A percentile compares a stretch with the other conserved stretches of the same genome.
Evolutionary conservation across 257 asterid genomes (phyloP).

Genomic region (Forsythia viridissima): DNA sequence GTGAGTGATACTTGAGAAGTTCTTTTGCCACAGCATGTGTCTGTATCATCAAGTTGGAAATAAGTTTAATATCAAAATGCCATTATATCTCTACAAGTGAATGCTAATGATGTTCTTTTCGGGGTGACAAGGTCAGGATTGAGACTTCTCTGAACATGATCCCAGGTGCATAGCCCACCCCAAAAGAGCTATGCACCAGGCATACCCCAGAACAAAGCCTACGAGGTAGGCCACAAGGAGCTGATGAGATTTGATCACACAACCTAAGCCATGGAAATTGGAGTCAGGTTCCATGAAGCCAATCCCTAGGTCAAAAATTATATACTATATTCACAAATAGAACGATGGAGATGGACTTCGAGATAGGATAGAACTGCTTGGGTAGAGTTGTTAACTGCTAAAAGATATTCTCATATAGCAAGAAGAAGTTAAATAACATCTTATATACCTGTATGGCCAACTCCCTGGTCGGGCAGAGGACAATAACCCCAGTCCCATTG

Average conservation of each 20-base stretch:
- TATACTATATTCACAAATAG: no score
- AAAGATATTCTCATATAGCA: not conserved
- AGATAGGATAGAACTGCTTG: no score
- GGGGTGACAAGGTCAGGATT: not conserved
- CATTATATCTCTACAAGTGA: not conserved
- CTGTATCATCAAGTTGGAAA: constrained; percentile 38
- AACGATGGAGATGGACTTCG: no score
- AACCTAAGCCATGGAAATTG: not conserved
- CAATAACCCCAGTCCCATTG: constrained; percentile 86
- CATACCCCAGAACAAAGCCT: not conserved
- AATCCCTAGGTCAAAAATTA: no score
- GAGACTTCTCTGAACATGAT: not conserved
- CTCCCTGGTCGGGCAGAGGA: constrained; percentile 98
- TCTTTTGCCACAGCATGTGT: constrained; percentile 93
- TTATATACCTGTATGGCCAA: constrained; percentile 79
- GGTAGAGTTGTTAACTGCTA: not conserved
- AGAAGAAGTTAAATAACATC: not conserved
- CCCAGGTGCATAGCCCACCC: constrained; percentile 12
- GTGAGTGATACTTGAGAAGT: constrained; percentile 85
- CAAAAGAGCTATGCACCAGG: not conserved
- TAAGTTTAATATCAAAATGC: constrained; percentile 1
- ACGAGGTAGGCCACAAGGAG: not conserved
- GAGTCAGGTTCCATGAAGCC: not conserved
- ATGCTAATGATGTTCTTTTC: not conserved
- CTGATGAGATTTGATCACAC: not conserved